Conservation (phyloP, 2,329 filamentous ascomycete species). For the Blastomyces silverae region DNA sequence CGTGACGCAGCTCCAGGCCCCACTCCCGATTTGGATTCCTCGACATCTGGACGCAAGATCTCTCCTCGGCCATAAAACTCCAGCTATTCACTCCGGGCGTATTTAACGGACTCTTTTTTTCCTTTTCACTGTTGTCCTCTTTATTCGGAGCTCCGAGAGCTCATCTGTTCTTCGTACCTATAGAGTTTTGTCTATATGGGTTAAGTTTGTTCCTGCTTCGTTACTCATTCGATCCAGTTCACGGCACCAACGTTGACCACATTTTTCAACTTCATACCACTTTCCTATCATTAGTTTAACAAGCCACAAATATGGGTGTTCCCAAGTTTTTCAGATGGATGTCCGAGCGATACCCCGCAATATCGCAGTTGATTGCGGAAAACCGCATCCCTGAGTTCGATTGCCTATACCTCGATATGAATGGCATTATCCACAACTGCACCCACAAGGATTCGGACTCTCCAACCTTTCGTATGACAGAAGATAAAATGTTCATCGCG, state of each 20-base stretch:
- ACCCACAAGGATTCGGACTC: conserved; percentile 95
- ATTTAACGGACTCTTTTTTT: conserved; percentile 17
- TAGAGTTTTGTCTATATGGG: conserved; percentile 19
- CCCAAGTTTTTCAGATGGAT: conserved; percentile 97
- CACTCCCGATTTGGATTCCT: no score
- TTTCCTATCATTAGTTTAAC: conserved; percentile 11
- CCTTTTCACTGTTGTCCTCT: conserved; percentile 22
- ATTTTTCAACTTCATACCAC: background rate
- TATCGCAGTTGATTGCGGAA: conserved; percentile 96
- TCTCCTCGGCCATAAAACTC: conserved; percentile 13
- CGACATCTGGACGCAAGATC: conserved; percentile 17
- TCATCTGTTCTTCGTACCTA: conserved; percentile 11
- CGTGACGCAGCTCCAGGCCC: background rate
- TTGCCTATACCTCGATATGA: conserved; percentile 85
- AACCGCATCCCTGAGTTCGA: conserved; percentile 99
- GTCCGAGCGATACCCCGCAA: conserved; percentile 96
- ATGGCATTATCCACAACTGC: conserved; percentile 99
- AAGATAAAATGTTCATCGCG: conserved; percentile 99
- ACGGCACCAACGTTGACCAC: conserved; percentile 4
- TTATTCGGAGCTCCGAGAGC: conserved; percentile 14
- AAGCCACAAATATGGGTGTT: conserved; percentile 54
- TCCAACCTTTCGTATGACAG: conserved; percentile 82
- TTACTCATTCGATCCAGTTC: background rate
- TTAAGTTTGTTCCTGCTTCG: conserved; percentile 20
- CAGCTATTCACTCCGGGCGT: conserved; percentile 14